Evolutionary conservation across 2,329 filamentous ascomycete genomes (phyloP).

Genomic region (Sporothrix humicola): DNA sequence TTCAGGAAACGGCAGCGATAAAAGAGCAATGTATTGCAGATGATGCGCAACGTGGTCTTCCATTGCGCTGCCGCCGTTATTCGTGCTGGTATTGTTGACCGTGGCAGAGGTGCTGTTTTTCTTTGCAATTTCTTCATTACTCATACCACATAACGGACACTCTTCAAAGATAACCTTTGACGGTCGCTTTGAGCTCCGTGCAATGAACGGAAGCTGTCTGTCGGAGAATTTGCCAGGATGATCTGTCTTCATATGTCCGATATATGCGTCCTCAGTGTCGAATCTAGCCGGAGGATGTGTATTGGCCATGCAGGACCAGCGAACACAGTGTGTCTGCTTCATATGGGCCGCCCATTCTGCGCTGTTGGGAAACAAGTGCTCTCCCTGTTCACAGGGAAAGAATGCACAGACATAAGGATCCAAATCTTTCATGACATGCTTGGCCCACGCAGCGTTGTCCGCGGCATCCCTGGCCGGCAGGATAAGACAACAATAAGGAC

Average conservation of each 20-base stretch:
- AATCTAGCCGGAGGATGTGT: neutral
- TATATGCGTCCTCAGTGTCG: neutral
- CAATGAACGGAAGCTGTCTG: neutral
- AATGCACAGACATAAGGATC: neutral
- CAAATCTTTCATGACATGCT: neutral
- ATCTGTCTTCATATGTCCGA: neutral
- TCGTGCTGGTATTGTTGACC: neutral
- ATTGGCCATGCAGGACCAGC: neutral
- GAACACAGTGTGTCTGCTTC: neutral
- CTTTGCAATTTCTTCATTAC: too few species aligned
- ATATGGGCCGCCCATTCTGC: neutral
- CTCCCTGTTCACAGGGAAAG: neutral
- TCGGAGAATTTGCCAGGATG: neutral
- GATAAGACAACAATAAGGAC: neutral
- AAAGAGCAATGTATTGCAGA: neutral
- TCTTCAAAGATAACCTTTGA: neutral
- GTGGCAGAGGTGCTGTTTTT: too few species aligned
- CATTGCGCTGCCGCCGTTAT: neutral
- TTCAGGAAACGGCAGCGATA: neutral
- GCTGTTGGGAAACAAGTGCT: neutral
- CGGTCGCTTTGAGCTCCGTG: neutral
- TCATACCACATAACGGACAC: neutral
- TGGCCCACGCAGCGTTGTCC: neutral
- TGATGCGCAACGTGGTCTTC: neutral
- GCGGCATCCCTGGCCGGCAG: neutral